Conservation (phyloP, 108 stramenopile species). For the Nitzschia palea region DNA sequence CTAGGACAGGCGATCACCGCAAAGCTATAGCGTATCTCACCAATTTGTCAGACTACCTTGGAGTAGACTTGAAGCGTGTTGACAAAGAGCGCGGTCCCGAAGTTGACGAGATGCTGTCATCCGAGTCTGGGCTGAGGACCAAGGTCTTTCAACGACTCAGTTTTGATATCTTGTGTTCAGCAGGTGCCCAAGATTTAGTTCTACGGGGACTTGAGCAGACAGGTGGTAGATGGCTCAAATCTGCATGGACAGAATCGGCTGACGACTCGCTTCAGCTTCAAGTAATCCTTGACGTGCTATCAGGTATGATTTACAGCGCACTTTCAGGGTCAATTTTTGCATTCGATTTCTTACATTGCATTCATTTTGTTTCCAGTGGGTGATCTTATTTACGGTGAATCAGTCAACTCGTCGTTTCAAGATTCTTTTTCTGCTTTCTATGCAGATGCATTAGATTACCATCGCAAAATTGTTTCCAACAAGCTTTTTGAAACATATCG, state of each 20-base stretch:
- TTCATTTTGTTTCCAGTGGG: constrained; percentile 13
- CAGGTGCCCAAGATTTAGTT: not conserved
- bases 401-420: constrained; percentile 10
- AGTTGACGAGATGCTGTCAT: not conserved
- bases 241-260: not conserved
- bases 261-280: not conserved
- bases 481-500: not conserved
- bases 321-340: not conserved
- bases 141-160: not conserved
- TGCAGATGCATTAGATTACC: constrained; percentile 1
- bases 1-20: constrained; percentile 30
- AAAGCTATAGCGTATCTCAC: constrained; percentile 22
- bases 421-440: constrained; percentile 8
- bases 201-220: not conserved
- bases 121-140: not conserved
- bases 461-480: not conserved
- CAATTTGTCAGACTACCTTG: constrained; percentile 10
- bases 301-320: constrained; percentile 9
- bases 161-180: not conserved
- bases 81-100: not conserved
- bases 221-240: not conserved
- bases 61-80: constrained; percentile 7
- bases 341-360: not conserved
- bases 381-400: constrained; percentile 27
- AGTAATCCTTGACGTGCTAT: constrained; percentile 18